Percentiles rank a stretch among this genome's conserved stretches.
Evolutionary conservation across 2,329 filamentous ascomycete genomes (phyloP).

Genomic region (Leptographium lundbergii): DNA sequence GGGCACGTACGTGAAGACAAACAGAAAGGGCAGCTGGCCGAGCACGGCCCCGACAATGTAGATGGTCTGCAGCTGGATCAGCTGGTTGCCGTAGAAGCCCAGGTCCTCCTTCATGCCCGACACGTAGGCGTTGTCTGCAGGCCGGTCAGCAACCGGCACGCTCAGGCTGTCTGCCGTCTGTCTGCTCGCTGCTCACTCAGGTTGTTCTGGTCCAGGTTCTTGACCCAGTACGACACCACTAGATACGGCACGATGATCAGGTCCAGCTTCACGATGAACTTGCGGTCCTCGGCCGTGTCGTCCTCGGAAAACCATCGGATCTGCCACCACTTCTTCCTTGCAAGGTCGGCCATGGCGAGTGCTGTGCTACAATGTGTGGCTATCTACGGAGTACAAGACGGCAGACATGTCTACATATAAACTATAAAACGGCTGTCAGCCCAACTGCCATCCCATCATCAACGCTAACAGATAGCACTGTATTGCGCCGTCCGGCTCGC

Average conservation of each 20-base stretch:
- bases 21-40: conserved; percentile 20
- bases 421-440: too few species aligned
- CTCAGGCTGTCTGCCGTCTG: background rate
- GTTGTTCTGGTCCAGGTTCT: conserved; percentile 32
- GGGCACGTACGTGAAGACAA: conserved; percentile 24
- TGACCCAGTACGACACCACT: conserved; percentile 42
- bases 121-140: conserved; percentile 29
- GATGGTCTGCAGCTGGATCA: conserved; percentile 40
- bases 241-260: conserved; percentile 42
- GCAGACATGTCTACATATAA: background rate
- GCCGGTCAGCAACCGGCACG: background rate
- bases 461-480: too few species aligned
- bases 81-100: conserved; percentile 25
- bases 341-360: background rate
- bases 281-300: conserved; percentile 36
- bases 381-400: background rate
- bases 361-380: background rate
- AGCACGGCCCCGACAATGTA: conserved; percentile 20
- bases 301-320: conserved; percentile 34
- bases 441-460: too few species aligned
- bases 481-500: too few species aligned
- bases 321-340: conserved; percentile 19
- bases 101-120: conserved; percentile 34
- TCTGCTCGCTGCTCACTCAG: conserved; percentile 22
- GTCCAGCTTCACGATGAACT: conserved; percentile 42